Base-by-base conservation (phyloP, 345 rosid species). In the Corchorus capsularis region DNA sequence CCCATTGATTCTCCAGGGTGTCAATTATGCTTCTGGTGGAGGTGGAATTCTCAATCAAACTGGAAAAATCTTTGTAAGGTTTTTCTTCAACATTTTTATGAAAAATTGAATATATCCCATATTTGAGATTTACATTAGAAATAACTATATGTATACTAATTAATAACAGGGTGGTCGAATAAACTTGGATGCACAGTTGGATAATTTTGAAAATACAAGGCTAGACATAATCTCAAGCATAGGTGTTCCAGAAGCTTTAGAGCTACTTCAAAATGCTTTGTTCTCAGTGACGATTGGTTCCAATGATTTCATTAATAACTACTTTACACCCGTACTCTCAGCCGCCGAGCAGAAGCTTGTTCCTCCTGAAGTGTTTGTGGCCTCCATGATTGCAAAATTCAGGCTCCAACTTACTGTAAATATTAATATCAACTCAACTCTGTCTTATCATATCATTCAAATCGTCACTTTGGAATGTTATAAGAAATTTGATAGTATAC, bases 11-110 rank as follows among this genome's bases (percentile, higher is more conserved):
- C 72, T 89, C 66, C 78, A 70, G 32, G 97, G 97, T 19, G 94
- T 94, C 27, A 94, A 94, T 56, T 94, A 90, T 66, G 98, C 96
- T 37, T 94, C 98, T 0, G 92, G 94, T 13, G 97, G 90, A 63
- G 89, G 90, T 15, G 98, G 98, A 49, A 94, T 91, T 76, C 89
- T 92, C 19, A 90, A 90, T 76, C 64, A 72, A 3, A 92, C 96
- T 1, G 97, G 96, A n/a, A 78, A 79, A 17, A 63, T 94, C 57
- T 94, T 94, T 66, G 96, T 92, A 85, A 86, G 88, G 59, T 63
- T 54, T 63, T 63, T 75, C 2, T 39, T 1, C 2, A 39, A 39
- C 43, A 39, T 39, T 39, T 39, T 39, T 39, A 6, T 39, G 43
- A 39, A 39, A 39, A 67, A 14, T 32, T 37, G 16, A 17, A 27